These are phyloP conservation scores for Stachybotrys echinatus DNA, from an alignment of 2,329 filamentous ascomycete genomes.

Conservation along the genomic window DNA sequence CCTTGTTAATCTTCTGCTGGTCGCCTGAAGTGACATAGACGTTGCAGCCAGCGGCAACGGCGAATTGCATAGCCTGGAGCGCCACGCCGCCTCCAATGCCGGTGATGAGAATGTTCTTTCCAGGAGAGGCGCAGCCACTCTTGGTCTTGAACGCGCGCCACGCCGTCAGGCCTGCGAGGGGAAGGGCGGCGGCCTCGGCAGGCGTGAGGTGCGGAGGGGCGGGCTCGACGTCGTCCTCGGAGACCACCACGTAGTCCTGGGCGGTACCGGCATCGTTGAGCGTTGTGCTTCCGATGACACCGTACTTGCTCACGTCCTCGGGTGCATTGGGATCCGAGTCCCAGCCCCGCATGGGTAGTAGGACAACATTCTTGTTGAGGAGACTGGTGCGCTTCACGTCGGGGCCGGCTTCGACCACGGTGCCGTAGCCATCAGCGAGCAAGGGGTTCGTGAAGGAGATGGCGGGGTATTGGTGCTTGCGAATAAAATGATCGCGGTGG, in stretches of 20 bases:
- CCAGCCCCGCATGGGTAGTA: slow-evolving; percentile 80
- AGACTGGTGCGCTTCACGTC: slow-evolving; percentile 31
- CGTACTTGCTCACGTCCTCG: slow-evolving; percentile 54
- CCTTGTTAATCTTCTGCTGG: slow-evolving; percentile 68
- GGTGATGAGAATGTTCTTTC: slow-evolving; percentile 76
- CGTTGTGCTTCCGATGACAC: slow-evolving; percentile 65
- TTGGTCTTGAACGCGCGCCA: slow-evolving; percentile 86
- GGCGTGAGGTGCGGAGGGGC: slow-evolving; percentile 67
- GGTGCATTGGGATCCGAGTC: slow-evolving; percentile 64
- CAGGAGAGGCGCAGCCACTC: slow-evolving; percentile 55
- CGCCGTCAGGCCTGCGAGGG: slow-evolving; percentile 78
- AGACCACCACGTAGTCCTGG: slow-evolving; percentile 66
- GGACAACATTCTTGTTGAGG: slow-evolving; percentile 63
- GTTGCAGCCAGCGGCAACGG: slow-evolving; percentile 64
- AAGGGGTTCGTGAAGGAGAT: slow-evolving; percentile 75
- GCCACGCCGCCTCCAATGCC: slow-evolving; percentile 93
- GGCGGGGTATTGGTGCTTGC: slow-evolving; percentile 84
- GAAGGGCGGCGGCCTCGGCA: slow-evolving; percentile 76
- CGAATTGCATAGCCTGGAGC: slow-evolving; percentile 75
- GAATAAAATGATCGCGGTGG: slow-evolving; percentile 92
- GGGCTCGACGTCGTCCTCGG: slow-evolving; percentile 67
- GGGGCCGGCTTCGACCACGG: slow-evolving; percentile 61
- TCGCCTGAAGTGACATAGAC: slow-evolving; percentile 80
- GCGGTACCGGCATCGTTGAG: slow-evolving; percentile 60
- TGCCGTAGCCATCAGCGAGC: slow-evolving; percentile 76